A percentile compares a stretch with the other conserved stretches of the same genome.
Evolutionary conservation across 2,329 filamentous ascomycete species (phyloP).

Genomic region (Colletotrichum tropicicola): DNA sequence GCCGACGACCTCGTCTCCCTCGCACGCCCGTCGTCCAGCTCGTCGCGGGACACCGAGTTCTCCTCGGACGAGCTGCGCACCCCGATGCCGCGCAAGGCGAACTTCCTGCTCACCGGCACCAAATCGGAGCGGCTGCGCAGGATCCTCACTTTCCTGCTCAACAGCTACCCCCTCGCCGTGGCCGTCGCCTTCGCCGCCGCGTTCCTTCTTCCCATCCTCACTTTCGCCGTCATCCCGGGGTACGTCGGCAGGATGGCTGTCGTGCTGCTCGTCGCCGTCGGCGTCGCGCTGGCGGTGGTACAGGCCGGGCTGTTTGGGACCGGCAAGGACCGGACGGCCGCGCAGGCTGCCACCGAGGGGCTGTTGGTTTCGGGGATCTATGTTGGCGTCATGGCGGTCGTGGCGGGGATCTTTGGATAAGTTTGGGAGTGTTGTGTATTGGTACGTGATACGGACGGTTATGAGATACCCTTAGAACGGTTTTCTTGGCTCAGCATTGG

Average conservation of each 20-base stretch:
- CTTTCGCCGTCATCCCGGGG: slow-evolving; percentile 65
- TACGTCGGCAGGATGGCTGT: slow-evolving; percentile 67
- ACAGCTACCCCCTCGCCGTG: slow-evolving; percentile 35
- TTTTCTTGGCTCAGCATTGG: not conserved
- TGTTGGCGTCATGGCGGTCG: slow-evolving; percentile 45
- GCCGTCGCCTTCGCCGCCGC: slow-evolving; percentile 58
- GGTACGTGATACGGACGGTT: not conserved
- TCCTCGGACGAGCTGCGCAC: slow-evolving; percentile 22
- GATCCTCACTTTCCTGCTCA: not conserved
- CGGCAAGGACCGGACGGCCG: slow-evolving; percentile 32
- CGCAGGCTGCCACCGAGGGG: slow-evolving; percentile 24
- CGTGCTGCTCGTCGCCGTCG: slow-evolving; percentile 59
- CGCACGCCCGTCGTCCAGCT: slow-evolving; percentile 24
- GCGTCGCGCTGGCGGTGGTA: slow-evolving; percentile 45
- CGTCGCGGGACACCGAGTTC: not conserved
- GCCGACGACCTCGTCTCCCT: slow-evolving; percentile 63
- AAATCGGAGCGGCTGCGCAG: not conserved
- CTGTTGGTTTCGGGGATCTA: slow-evolving; percentile 43
- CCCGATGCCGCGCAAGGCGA: slow-evolving; percentile 25
- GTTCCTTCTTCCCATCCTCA: slow-evolving; percentile 65
- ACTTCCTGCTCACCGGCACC: slow-evolving; percentile 1
- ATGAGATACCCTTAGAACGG: not conserved
- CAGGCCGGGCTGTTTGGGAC: slow-evolving; percentile 39
- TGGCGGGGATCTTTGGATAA: slow-evolving; percentile 38
- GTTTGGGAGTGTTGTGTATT: not conserved